Percentiles rank a stretch among this genome's conserved stretches.
Evolutionary conservation across 495 filamentous ascomycete genomes (phyloP).

Genomic region (Aspergillus panamensis): DNA sequence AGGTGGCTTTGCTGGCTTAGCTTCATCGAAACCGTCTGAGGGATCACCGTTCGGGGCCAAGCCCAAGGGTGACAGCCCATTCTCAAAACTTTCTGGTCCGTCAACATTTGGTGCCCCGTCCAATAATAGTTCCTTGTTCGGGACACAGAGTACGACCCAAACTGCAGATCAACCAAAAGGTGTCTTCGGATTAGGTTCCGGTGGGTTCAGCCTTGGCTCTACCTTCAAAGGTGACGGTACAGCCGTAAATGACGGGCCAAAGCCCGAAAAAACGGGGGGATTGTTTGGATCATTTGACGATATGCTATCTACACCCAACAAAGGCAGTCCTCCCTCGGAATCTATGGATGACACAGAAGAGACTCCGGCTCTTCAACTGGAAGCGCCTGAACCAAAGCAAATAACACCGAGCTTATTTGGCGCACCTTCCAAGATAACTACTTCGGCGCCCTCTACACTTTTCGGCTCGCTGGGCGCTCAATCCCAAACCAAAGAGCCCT

Average conservation of each 20-base stretch:
- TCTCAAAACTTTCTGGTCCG: slow-evolving; percentile 19
- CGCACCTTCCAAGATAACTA: slow-evolving; percentile 26
- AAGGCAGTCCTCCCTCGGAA: slow-evolving; percentile 28
- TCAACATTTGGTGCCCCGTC: slow-evolving; percentile 31
- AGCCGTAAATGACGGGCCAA: slow-evolving; percentile 57
- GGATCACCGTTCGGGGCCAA: slow-evolving; percentile 30
- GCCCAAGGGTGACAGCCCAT: slow-evolving; percentile 17
- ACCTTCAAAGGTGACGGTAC: slow-evolving; percentile 75
- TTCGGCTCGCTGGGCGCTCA: slow-evolving; percentile 32
- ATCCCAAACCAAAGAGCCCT: slow-evolving; percentile 27
- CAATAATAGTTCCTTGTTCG: slow-evolving; percentile 32
- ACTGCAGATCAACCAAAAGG: slow-evolving; percentile 34
- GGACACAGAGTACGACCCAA: slow-evolving; percentile 21
- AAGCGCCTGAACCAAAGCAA: slow-evolving; percentile 23
- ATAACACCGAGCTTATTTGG: slow-evolving; percentile 48
- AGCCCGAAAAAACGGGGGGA: slow-evolving; percentile 41
- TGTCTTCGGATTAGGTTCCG: slow-evolving; percentile 50
- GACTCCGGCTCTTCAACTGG: slow-evolving; percentile 15
- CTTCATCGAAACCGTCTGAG: slow-evolving; percentile 25
- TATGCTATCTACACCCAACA: slow-evolving; percentile 27
- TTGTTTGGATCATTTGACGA: slow-evolving; percentile 33
- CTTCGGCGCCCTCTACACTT: slow-evolving; percentile 27
- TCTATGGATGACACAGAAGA: slow-evolving; percentile 43
- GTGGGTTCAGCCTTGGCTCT: slow-evolving; percentile 68
- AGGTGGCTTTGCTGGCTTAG: slow-evolving; percentile 35